A percentile compares a stretch with the other conserved stretches of the same genome.
Conservation (phyloP, 305 asterid species). For the Solanum hybrid region DNA sequence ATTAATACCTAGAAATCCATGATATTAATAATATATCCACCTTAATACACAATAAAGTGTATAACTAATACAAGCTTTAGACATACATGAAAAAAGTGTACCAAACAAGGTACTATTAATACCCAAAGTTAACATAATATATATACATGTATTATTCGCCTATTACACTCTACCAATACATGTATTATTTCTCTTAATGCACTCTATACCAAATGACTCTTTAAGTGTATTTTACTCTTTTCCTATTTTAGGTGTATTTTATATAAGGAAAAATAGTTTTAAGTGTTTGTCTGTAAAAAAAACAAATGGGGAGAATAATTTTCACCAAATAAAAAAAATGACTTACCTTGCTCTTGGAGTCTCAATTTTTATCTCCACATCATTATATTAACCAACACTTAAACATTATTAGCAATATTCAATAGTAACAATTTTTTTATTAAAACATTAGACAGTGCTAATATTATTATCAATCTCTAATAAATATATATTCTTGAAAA, state of each 20-base stretch:
- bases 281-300: background rate
- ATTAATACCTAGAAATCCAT: too few species aligned
- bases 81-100: too few species aligned
- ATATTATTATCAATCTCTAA: background rate
- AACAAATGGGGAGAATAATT: background rate
- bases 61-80: too few species aligned
- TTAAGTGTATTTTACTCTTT: background rate
- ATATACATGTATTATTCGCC: too few species aligned
- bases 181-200: background rate
- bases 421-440: background rate
- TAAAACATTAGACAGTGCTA: background rate
- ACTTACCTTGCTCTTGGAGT: background rate
- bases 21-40: too few species aligned
- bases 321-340: background rate
- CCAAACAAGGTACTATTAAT: too few species aligned
- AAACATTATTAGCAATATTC: background rate
- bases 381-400: background rate
- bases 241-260: background rate
- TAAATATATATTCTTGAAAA: background rate
- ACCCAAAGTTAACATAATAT: too few species aligned
- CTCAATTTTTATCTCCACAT: background rate
- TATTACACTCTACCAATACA: too few species aligned
- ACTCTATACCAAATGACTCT: background rate
- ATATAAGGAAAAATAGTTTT: too few species aligned
- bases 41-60: too few species aligned